These are phyloP conservation scores for Malus fusca DNA, from an alignment of 306 rosid genomes.

Conservation along the genomic window DNA sequence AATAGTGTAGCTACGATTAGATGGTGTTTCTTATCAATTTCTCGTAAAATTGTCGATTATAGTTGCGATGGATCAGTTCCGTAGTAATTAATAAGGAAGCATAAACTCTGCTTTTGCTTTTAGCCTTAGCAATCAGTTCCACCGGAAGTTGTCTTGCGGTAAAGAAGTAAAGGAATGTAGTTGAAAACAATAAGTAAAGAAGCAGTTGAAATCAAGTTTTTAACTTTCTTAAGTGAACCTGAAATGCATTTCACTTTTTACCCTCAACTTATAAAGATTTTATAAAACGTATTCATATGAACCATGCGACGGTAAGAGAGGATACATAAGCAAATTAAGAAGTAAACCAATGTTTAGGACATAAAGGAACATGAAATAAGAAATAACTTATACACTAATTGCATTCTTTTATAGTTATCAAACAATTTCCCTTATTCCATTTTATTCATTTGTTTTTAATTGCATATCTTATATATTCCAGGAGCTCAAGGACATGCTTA, in stretches of 20 bases:
- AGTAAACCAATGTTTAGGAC: no score
- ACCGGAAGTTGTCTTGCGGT: not conserved
- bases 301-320: not conserved
- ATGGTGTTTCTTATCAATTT: not conserved
- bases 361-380: not conserved
- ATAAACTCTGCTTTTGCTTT: not conserved
- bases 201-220: not conserved
- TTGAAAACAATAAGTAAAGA: not conserved
- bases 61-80: not conserved
- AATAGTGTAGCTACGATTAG: not conserved
- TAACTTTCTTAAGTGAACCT: not conserved
- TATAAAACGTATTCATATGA: not conserved
- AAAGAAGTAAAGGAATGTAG: not conserved
- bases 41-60: not conserved
- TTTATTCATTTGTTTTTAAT: not conserved
- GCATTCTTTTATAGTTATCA: not conserved
- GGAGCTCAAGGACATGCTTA: constrained; percentile 31
- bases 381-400: not conserved
- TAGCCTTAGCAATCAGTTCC: not conserved
- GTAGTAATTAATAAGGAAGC: not conserved
- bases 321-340: not conserved
- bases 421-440: not conserved
- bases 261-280: not conserved
- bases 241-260: not conserved
- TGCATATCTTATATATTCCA: not conserved